A percentile compares a stretch with the other conserved stretches of the same genome.
These are phyloP conservation scores for Blastobotrys arbuscula DNA, from an alignment of 1,139 yeast genomes.

Conservation along the genomic window DNA sequence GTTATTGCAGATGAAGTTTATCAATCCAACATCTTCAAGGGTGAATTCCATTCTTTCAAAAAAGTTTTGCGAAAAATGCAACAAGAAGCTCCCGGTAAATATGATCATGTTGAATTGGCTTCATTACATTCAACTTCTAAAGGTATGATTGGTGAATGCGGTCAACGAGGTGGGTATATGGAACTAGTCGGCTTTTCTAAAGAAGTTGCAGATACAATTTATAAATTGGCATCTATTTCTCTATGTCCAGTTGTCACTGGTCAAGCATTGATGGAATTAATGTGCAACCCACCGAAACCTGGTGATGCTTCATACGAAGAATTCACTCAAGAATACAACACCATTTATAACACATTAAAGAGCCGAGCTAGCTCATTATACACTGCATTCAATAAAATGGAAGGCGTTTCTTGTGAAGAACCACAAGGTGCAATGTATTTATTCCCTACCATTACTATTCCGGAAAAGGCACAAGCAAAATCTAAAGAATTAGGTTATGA, in stretches of 20 bases:
- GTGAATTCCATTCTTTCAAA: slow-evolving; percentile 43
- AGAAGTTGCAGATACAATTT: slow-evolving; percentile 62
- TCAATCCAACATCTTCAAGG: slow-evolving; percentile 83
- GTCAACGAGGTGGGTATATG: slow-evolving; percentile 99
- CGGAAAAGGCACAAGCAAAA: slow-evolving; percentile 52
- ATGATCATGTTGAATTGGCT: slow-evolving; percentile 75
- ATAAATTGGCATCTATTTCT: slow-evolving; percentile 84
- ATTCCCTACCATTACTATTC: slow-evolving; percentile 71
- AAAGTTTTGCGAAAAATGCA: slow-evolving; percentile 53
- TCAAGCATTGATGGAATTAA: slow-evolving; percentile 83
- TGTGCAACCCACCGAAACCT: slow-evolving; percentile 82
- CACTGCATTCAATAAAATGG: slow-evolving; percentile 67
- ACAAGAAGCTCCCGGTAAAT: slow-evolving; percentile 44
- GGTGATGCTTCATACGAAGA: slow-evolving; percentile 73
- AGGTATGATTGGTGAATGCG: slow-evolving; percentile 97
- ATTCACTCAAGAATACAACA: slow-evolving; percentile 55
- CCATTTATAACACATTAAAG: slow-evolving; percentile 57
- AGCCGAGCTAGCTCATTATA: slow-evolving; percentile 60
- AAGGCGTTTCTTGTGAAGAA: slow-evolving; percentile 74
- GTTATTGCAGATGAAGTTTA: slow-evolving; percentile 98
- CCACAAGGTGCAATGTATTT: slow-evolving; percentile 98
- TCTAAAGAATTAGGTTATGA: slow-evolving; percentile 53
- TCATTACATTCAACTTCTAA: slow-evolving; percentile 94
- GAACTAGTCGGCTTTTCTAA: slow-evolving; percentile 76
- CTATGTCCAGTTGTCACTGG: slow-evolving; percentile 94